Percentiles rank a stretch among this genome's conserved stretches.
phyloP scores from a whole-genome alignment of 1,284 basidiomycete species.

The Fomitopsis pinicola region DNA sequence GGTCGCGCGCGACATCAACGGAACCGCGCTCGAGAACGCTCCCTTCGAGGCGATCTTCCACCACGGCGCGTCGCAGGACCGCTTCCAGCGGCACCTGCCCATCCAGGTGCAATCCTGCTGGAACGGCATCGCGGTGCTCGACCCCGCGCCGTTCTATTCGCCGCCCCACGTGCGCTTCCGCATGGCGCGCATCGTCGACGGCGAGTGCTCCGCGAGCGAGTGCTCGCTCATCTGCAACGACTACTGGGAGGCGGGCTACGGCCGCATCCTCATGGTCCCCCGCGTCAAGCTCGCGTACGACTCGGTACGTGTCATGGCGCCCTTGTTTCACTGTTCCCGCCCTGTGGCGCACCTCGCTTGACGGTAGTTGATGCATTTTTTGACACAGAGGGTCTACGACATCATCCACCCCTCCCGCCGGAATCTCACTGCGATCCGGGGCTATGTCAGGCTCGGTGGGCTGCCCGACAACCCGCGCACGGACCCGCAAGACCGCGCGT shows the following conservation, averaged over 20 bases:
- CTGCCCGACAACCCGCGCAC: constrained; percentile 90
- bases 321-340: neutral
- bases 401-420: constrained; percentile 86
- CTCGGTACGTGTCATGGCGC: constrained; percentile 44
- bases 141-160: constrained; percentile 89
- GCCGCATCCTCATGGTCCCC: constrained; percentile 94
- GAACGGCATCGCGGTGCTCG: constrained; percentile 93
- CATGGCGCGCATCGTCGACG: constrained; percentile 81
- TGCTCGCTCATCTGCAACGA: constrained; percentile 95
- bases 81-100: constrained; percentile 88
- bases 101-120: constrained; percentile 95
- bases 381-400: constrained; percentile 77
- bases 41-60: constrained; percentile 93
- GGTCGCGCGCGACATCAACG: constrained; percentile 96
- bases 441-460: constrained; percentile 86
- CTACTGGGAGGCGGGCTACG: constrained; percentile 91
- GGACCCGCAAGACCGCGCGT: constrained; percentile 90
- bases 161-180: constrained; percentile 88
- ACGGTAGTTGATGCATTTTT: neutral
- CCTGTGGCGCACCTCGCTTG: neutral
- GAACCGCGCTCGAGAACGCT: constrained; percentile 93
- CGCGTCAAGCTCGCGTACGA: constrained; percentile 95
- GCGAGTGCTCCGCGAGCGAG: constrained; percentile 90
- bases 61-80: constrained; percentile 65
- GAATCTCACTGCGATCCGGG: constrained; percentile 91